phyloP scores from a whole-genome alignment of 768 basidiomycete species.

The Suillus lakei region DNA sequence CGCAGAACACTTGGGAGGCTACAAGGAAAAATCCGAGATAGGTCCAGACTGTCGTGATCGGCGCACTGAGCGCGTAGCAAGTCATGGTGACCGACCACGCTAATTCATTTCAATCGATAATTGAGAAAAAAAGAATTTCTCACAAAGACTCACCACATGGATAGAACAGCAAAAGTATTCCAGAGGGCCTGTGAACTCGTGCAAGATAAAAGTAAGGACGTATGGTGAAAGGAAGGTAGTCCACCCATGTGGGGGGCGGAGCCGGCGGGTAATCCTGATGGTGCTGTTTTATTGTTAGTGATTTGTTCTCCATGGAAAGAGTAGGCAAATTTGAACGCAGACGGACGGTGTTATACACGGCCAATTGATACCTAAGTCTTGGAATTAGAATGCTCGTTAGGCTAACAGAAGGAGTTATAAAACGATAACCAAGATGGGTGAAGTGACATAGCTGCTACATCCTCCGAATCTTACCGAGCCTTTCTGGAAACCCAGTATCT shows the following conservation, averaged over 20 bases:
- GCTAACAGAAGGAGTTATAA: neutral
- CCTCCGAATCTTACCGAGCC: neutral
- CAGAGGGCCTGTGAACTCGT: neutral
- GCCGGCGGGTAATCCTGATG: neutral
- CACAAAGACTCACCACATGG: neutral
- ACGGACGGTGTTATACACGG: neutral
- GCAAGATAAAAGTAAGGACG: neutral
- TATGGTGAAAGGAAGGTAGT: neutral
- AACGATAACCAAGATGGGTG: neutral
- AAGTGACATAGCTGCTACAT: neutral
- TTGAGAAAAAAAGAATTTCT: neutral
- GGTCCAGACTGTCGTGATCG: neutral
- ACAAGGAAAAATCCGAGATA: neutral
- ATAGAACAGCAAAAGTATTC: neutral
- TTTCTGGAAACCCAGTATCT: neutral
- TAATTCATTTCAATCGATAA: neutral
- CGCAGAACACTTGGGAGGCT: neutral
- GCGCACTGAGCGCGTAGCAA: neutral
- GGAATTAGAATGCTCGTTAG: neutral
- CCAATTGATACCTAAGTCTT: neutral
- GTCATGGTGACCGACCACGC: slow-evolving; percentile 2
- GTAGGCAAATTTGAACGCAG: neutral
- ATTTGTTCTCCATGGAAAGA: neutral
- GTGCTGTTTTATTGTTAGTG: neutral
- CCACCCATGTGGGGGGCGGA: neutral